Evolutionary conservation across 2,329 filamentous ascomycete species (phyloP).

Genomic region (Cephalotrichum gorgonifer): DNA sequence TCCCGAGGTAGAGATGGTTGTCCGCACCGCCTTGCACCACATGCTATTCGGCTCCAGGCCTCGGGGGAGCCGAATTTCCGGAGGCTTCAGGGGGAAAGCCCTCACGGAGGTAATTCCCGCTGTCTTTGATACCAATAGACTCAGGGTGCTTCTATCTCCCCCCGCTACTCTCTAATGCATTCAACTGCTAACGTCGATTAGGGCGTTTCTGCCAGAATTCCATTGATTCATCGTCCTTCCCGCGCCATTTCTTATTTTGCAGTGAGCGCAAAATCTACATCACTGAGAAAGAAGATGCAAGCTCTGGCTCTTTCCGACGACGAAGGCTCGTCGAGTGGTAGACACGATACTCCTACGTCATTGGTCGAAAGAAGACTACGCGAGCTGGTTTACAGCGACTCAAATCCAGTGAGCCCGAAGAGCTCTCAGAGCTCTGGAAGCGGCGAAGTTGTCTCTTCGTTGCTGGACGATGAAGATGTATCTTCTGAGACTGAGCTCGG

Average conservation of each 20-base stretch:
- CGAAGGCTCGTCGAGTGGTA: background rate
- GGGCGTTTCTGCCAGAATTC: background rate
- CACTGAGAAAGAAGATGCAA: background rate
- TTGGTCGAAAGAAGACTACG: background rate
- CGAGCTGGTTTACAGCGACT: background rate
- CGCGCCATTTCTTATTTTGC: background rate
- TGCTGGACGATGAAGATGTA: background rate
- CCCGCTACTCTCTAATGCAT: background rate
- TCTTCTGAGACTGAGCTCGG: background rate
- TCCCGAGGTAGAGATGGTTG: background rate
- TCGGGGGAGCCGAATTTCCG: background rate
- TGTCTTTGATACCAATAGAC: background rate
- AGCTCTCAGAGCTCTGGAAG: background rate
- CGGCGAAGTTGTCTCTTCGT: background rate
- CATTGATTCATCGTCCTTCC: background rate
- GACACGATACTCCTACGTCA: background rate
- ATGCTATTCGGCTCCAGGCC: background rate
- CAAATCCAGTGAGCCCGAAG: background rate
- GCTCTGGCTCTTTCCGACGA: background rate
- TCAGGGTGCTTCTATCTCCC: background rate
- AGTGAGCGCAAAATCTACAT: background rate
- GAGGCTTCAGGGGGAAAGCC: background rate
- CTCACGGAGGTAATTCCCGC: background rate
- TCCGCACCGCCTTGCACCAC: background rate
- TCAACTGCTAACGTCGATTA: background rate